Evolutionary conservation across 352 stramenopile species (phyloP).

Genomic region (Pythium rhizo-oryzae): DNA sequence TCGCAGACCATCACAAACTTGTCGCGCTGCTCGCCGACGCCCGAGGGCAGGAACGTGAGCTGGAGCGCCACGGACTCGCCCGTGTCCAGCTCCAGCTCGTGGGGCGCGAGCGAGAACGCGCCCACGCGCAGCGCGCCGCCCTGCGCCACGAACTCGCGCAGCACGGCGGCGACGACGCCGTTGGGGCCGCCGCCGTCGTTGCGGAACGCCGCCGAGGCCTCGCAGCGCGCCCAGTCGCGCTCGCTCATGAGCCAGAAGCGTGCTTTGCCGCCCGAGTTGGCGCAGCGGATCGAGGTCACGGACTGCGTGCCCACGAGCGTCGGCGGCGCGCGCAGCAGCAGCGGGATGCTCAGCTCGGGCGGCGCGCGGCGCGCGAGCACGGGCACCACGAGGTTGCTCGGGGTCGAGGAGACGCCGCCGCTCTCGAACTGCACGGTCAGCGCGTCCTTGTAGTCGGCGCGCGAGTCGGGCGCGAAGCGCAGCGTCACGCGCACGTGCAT

Average conservation of each 20-base stretch:
- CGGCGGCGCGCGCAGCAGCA: conserved; percentile 53
- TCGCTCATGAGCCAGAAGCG: conserved; percentile 80
- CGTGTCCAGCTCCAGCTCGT: conserved; percentile 51
- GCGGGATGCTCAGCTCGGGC: conserved; percentile 68
- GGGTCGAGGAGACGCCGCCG: conserved; percentile 6
- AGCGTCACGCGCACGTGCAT: conserved; percentile 67
- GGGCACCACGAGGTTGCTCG: conserved; percentile 39
- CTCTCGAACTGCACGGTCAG: conserved; percentile 61
- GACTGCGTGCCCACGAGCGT: conserved; percentile 65
- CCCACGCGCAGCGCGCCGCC: conserved; percentile 32
- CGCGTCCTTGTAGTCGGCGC: conserved; percentile 71
- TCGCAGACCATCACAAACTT: conserved; percentile 84
- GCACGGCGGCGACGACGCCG: background rate
- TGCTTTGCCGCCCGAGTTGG: conserved; percentile 59
- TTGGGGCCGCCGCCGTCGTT: background rate
- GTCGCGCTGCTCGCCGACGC: conserved; percentile 58
- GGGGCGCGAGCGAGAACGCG: conserved; percentile 60
- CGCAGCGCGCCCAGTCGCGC: conserved; percentile 45
- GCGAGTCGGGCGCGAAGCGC: conserved; percentile 72
- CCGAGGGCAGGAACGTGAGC: conserved; percentile 57
- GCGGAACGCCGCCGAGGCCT: conserved; percentile 27
- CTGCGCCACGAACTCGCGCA: conserved; percentile 5
- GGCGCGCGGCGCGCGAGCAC: conserved; percentile 51
- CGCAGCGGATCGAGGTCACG: conserved; percentile 49
- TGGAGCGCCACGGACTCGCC: conserved; percentile 44